Evolutionary conservation across 768 basidiomycete genomes (phyloP).

Genomic region (Trametes coccinea): DNA sequence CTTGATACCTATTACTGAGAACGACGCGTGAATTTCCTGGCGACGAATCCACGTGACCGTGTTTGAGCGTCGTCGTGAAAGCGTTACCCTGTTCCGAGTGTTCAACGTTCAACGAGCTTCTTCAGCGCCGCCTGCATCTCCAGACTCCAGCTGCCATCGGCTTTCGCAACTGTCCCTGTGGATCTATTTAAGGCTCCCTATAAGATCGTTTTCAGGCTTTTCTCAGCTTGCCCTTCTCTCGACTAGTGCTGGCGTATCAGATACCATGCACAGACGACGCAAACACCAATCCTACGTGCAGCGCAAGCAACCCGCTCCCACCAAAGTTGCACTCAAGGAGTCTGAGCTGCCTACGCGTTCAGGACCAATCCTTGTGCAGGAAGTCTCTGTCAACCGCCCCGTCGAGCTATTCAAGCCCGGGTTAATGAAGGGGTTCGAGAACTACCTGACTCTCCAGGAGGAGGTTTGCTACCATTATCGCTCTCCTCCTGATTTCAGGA

Average conservation of each 20-base stretch:
- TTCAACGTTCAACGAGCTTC: neutral
- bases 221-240: too few species aligned
- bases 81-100: neutral
- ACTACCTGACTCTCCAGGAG: constrained; percentile 1
- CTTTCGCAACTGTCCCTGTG: too few species aligned
- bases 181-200: too few species aligned
- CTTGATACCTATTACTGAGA: too few species aligned
- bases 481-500: neutral
- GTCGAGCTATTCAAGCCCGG: neutral
- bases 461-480: constrained; percentile 11
- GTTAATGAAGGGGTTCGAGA: neutral
- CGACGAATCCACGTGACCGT: neutral
- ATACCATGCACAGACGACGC: too few species aligned
- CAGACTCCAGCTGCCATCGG: neutral
- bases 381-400: neutral
- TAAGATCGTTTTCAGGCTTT: too few species aligned
- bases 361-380: neutral
- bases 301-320: too few species aligned
- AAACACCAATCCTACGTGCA: too few species aligned
- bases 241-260: too few species aligned
- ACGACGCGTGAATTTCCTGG: neutral
- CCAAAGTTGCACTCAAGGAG: too few species aligned
- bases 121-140: neutral
- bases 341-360: too few species aligned
- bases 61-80: neutral